Evolutionary conservation across 2,329 filamentous ascomycete genomes (phyloP).

Genomic region (Aspergillus hortae): DNA sequence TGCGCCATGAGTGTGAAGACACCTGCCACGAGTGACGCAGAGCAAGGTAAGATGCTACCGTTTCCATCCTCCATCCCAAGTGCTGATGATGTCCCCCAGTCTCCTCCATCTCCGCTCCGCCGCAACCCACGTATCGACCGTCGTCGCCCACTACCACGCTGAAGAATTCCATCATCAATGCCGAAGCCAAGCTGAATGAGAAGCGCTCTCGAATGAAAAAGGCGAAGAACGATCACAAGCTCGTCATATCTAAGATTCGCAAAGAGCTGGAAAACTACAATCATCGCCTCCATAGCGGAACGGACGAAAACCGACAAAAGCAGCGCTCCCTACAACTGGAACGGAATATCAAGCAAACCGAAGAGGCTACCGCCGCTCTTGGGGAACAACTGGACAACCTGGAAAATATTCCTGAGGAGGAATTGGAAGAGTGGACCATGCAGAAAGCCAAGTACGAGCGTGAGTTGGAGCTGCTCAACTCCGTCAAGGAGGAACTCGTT

Average conservation of each 20-base stretch:
- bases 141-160: slow-evolving; percentile 63
- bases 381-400: slow-evolving; percentile 53
- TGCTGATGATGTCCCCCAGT: slow-evolving; percentile 17
- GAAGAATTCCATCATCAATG: slow-evolving; percentile 61
- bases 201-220: slow-evolving; percentile 57
- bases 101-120: slow-evolving; percentile 44
- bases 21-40: slow-evolving; percentile 55
- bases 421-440: slow-evolving; percentile 50
- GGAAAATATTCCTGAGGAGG: slow-evolving; percentile 56
- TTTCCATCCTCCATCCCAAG: background rate
- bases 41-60: slow-evolving; percentile 49
- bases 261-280: slow-evolving; percentile 60
- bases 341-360: slow-evolving; percentile 61
- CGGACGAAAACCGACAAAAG: slow-evolving; percentile 60
- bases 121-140: slow-evolving; percentile 58
- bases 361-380: slow-evolving; percentile 57
- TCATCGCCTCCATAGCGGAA: slow-evolving; percentile 56
- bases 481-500: slow-evolving; percentile 50
- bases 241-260: slow-evolving; percentile 54
- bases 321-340: slow-evolving; percentile 60
- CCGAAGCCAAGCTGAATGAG: slow-evolving; percentile 59
- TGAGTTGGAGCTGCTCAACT: slow-evolving; percentile 50
- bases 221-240: slow-evolving; percentile 60
- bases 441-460: slow-evolving; percentile 54
- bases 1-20: slow-evolving; percentile 62